Percentiles rank a stretch among this genome's conserved stretches.
phyloP scores from a whole-genome alignment of 2,329 filamentous ascomycete species.

The Colletotrichum theobromicola region DNA sequence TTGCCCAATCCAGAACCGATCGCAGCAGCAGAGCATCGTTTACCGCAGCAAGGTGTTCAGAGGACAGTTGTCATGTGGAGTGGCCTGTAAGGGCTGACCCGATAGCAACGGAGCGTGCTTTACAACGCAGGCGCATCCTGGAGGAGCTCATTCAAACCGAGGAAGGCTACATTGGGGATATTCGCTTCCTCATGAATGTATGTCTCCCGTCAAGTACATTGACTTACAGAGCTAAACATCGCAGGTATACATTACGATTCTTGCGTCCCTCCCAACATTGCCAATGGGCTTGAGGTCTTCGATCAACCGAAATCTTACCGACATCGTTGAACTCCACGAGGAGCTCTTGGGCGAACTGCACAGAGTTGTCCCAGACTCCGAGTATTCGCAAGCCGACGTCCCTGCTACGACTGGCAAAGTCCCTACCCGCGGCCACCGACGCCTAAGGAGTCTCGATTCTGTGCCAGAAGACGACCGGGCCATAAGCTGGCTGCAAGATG shows the following conservation, averaged over 20 bases:
- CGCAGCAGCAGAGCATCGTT: conserved; percentile 68
- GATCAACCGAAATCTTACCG: conserved; percentile 79
- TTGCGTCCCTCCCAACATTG: conserved; percentile 73
- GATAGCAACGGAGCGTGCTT: conserved; percentile 71
- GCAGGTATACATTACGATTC: conserved; percentile 76
- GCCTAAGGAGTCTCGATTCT: conserved; percentile 54
- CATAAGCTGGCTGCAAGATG: conserved; percentile 46
- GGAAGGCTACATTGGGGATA: conserved; percentile 84
- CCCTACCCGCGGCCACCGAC: conserved; percentile 39
- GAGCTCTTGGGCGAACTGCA: conserved; percentile 79
- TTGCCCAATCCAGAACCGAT: conserved; percentile 62
- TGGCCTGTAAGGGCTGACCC: conserved; percentile 63
- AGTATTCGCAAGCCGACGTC: conserved; percentile 56
- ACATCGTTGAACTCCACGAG: conserved; percentile 85
- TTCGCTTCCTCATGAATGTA: conserved; percentile 88
- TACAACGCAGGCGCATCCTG: conserved; percentile 79
- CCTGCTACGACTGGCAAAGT: conserved; percentile 22
- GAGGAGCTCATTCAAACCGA: conserved; percentile 89
- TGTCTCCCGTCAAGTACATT: conserved; percentile 28
- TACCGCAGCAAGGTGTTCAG: conserved; percentile 64
- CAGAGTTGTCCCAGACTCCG: conserved; percentile 70
- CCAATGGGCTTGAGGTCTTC: conserved; percentile 70
- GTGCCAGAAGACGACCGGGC: conserved; percentile 45
- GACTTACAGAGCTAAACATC: not conserved
- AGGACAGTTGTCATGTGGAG: conserved; percentile 69